phyloP scores from a whole-genome alignment of 208 protist genomes.

The Trypanosoma rangeli region DNA sequence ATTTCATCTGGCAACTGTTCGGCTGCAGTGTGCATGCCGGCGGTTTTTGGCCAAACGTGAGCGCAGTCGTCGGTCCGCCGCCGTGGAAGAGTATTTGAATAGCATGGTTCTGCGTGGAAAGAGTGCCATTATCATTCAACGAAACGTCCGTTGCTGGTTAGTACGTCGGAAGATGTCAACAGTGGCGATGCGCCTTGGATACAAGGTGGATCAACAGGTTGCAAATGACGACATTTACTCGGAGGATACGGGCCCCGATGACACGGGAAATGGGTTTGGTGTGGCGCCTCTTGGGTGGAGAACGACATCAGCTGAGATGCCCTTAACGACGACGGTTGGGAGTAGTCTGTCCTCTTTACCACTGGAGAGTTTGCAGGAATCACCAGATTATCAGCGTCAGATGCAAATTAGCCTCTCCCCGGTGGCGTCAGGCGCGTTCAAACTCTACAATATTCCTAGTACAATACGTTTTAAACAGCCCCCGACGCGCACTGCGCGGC shows the following conservation, averaged over 20 bases:
- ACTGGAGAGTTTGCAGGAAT: background rate
- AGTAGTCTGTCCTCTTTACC: background rate
- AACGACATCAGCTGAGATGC: background rate
- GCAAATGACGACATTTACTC: background rate
- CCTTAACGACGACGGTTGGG: background rate
- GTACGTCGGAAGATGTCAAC: constrained; percentile 2
- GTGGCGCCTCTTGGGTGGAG: background rate
- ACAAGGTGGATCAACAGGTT: constrained; percentile 8
- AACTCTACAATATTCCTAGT: background rate
- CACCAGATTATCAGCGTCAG: background rate
- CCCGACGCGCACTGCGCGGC: background rate
- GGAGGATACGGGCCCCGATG: background rate
- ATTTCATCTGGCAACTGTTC: constrained; percentile 24
- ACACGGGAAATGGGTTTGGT: background rate
- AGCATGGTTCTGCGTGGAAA: background rate
- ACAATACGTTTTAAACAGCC: background rate
- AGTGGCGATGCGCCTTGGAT: constrained; percentile 3
- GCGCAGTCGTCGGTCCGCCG: background rate
- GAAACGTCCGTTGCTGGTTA: constrained; percentile 8
- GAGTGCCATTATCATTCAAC: constrained; percentile 18
- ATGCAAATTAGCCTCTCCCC: background rate
- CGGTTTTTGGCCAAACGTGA: constrained; percentile 16
- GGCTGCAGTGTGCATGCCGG: constrained; percentile 11
- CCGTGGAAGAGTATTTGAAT: constrained; percentile 11
- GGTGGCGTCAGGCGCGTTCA: background rate